Evolutionary conservation across 805 yeast genomes (phyloP), one percentile per base, ranked within the genome.

Genomic region (Wickerhamiella nectarea): DNA sequence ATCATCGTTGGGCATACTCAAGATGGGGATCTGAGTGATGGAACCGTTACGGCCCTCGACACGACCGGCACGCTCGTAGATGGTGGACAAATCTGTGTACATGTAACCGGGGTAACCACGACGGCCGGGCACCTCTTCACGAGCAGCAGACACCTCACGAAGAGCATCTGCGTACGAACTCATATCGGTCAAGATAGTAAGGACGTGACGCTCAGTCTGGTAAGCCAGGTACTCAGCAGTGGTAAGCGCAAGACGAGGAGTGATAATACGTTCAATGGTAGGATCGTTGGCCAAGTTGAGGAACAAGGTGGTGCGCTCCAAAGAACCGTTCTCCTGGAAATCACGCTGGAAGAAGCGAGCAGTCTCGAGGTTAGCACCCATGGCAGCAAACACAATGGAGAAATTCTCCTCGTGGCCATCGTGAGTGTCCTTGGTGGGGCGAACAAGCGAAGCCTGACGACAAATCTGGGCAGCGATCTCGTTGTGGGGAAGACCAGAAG

Each of bases 41-140:
- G 98, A 91, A 64, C 99, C 99, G 61, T 91, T 91, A 71, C 98
- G 81, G 54, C 99, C 99, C 70, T 91, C 98, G 50, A 91, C 97
- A 73, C 99, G 83, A 65, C 99, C 99, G 37, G 99, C 99, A 73
- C 99, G 84, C 71, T 91, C 99, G 66, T 91, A 91, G 60, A 91
- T 86, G 42, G 97, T 91, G 41, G 97, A 84, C 72, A 91, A 84
- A 80, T 91, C 99, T 38, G 99, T 91, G 71, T 91, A 91, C 99
- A 91, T 91, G 67, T 91, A 91, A 82, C 99, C 99, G 52, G 99
- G 99, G 68, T 91, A 91, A 74, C 99, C 99, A 79, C 99, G 86
- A 76, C 99, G 86, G 74, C 99, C 99, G 62, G 98, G 98, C 38
- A 91, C 98, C 70, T 93, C 98, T 69, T 91, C 99, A 74, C 99